Base-by-base conservation (phyloP, 2,329 filamentous ascomycete species). In the Pseudomassariella vexata region DNA sequence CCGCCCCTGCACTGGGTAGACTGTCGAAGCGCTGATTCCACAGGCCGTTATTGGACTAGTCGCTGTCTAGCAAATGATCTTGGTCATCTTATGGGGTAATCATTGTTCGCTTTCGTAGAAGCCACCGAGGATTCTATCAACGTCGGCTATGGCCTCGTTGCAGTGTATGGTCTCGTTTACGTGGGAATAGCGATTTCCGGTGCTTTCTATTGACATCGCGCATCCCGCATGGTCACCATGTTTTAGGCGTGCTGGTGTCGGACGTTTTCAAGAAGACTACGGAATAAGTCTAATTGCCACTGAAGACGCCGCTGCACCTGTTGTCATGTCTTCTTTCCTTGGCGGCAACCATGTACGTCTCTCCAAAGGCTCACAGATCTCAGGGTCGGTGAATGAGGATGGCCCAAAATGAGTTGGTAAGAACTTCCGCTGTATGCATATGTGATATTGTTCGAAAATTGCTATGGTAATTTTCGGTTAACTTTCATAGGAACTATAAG, bases 51-150 rank as follows among this genome's bases (percentile, higher is more conserved):
- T 54, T 8, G 34, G 39, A 10, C 17, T 44, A 12, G 47, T 60
- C 28, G 48, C 54, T 11, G 21, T 42, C 14, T 38, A 58, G 16
- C 58, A 63, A 29, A 46, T 62, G 9, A 40, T 46, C 6, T 49
- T 58, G 5, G 34, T 57, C 17, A 48, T 50, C 19, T 43, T 60
- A 5, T 62, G 57, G 57, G 46, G n/a, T n/a, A n/a, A n/a, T n/a
- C n/a, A n/a, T n/a, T n/a, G n/a, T n/a, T n/a, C n/a, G n/a, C n/a
- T n/a, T n/a, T n/a, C n/a, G n/a, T 58, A 24, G 42, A 49, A 28
- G 41, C 51, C 32, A 19, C 35, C 5, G 35, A 40, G 10, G 46
- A 52, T 21, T 19, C 46, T 9, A 35, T 36, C 19, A 45, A 42
- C 16, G 37, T 47, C 21, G 56, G 56, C 2, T 52, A 57, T 37